Evolutionary conservation across 306 rosid genomes (phyloP), one percentile per base, ranked within the genome.

Genomic region (Cucurbita pepo): DNA sequence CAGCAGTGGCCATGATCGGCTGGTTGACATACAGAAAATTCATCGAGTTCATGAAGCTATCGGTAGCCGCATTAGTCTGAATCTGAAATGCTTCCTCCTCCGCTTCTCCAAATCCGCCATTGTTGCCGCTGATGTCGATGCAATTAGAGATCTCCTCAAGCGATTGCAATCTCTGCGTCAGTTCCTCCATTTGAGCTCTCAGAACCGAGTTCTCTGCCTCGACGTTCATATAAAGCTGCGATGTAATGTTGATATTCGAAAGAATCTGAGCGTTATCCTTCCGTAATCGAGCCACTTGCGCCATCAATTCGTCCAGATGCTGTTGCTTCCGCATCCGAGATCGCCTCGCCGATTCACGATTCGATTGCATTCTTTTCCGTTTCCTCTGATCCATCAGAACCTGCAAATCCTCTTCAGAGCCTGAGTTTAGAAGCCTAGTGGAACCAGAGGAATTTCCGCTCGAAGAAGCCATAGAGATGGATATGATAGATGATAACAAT

Each of bases 341-440:
- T 65, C 97, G 80, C 75, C 85, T 83, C 1, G 99, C 99, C 7
- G 99, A 94, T 69, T 91, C 97, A 0, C 97, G 81, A 10, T 94
- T 94, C 7, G 97, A 88, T 77, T 86, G 76, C 89, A 86, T 91
- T 75, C 99, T 82, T 75, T 89, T 94, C 85, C 84, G 77, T 16
- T 89, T 91, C 6, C 90, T 86, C 66, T 88, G 80, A 78, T 88
- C 88, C 86, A 86, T 82, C 83, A 83, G 7, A 19, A 58, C 54
- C 80, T 77, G 86, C 82, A 89, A 61, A 11, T 87, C 87, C 9
- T 81, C 92, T 43, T 88, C 95, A 1, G 90, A 88, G 0, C 91
- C 87, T 1, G 87, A 86, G 82, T 79, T 86, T 69, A 77, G 90
- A 58, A 72, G 53, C 63, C 74, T 86, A 1, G 80, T 74, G 25